phyloP scores from a whole-genome alignment of 2,329 filamentous ascomycete species.

The Fusarium sp. region DNA sequence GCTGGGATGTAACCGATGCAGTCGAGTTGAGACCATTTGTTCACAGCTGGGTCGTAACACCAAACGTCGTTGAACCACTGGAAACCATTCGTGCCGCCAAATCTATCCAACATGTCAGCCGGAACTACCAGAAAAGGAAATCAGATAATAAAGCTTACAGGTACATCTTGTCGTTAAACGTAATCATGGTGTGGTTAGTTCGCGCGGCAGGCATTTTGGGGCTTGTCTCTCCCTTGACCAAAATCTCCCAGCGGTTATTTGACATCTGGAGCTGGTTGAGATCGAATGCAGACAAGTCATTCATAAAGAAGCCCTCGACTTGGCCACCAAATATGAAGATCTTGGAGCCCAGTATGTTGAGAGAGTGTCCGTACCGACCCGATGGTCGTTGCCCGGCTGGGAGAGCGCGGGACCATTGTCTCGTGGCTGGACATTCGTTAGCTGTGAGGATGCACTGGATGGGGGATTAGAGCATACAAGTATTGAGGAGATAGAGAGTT shows the following conservation, averaged over 20 bases:
- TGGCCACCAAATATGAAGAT: conserved; percentile 98
- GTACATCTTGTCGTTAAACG: conserved; percentile 91
- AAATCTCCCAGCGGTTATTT: conserved; percentile 90
- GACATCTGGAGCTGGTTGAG: conserved; percentile 92
- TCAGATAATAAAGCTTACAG: conserved; percentile 66
- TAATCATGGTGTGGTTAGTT: conserved; percentile 94
- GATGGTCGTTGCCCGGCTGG: conserved; percentile 85
- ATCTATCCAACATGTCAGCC: conserved; percentile 60
- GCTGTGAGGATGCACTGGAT: conserved; percentile 5
- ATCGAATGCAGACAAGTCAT: conserved; percentile 94
- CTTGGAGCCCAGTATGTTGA: conserved; percentile 96
- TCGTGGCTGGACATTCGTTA: conserved; percentile 71
- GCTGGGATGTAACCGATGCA: conserved; percentile 98
- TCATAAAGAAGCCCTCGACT: conserved; percentile 97
- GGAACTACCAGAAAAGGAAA: not conserved
- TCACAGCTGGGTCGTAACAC: conserved; percentile 86
- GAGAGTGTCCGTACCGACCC: conserved; percentile 92
- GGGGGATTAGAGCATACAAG: conserved; percentile 70
- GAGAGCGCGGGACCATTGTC: conserved; percentile 95
- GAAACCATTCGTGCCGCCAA: conserved; percentile 94
- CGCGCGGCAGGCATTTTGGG: conserved; percentile 76
- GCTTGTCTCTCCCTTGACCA: conserved; percentile 70
- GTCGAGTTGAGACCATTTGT: conserved; percentile 86
- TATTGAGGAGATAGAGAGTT: conserved; percentile 95
- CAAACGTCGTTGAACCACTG: conserved; percentile 99